Evolutionary conservation across 116 monocot species (phyloP), one percentile per base, ranked within the genome.

Genomic region (Phalaenopsis hybrid): DNA sequence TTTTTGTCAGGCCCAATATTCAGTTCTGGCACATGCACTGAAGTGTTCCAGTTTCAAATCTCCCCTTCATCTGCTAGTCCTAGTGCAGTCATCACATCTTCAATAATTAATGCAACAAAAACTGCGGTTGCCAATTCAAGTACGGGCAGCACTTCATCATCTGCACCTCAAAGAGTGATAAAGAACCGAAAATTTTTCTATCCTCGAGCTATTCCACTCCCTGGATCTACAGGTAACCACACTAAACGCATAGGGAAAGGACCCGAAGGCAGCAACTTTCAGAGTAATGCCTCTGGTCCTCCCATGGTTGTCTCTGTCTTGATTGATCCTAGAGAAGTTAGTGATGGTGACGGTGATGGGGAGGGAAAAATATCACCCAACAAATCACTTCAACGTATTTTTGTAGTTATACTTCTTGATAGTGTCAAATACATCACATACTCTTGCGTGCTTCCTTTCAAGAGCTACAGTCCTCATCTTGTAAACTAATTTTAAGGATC

Each of bases 21-120:
- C 79, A 94, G 87, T 79, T 99, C 99, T 44, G 95, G 95, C 46
- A 94, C 94, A 86, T 99, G 99, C 91, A 95, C 91, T 58, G 95
- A 99, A 86, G 94, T 94, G 25, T 99, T 99, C 81, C 92, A 94
- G 82, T 95, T 99, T 83, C 92, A 99, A 44, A 87, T 87, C 37
- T 89, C 94, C 5, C 37, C 72, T 17, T 80, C 84, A 70, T 34
- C 89, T 34, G 59, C 86, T 44, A 80, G 76, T 74, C 65, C 86
- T 44, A 69, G 86, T 67, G 87, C 86, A 28, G 88, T 97, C 8
- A 70, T 97, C 70, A 91, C 90, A 9, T 58, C 87, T 6, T 77
- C 91, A 17, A 74, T 87, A 16, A 68, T 51, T 20, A 93, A 94
- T 81, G 49, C 81, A 20, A 87, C 92, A 5, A 15, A 73, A 41